Evolutionary conservation across 2,329 filamentous ascomycete genomes (phyloP), one percentile per base, ranked within the genome.

Genomic region (Graphium sp.): DNA sequence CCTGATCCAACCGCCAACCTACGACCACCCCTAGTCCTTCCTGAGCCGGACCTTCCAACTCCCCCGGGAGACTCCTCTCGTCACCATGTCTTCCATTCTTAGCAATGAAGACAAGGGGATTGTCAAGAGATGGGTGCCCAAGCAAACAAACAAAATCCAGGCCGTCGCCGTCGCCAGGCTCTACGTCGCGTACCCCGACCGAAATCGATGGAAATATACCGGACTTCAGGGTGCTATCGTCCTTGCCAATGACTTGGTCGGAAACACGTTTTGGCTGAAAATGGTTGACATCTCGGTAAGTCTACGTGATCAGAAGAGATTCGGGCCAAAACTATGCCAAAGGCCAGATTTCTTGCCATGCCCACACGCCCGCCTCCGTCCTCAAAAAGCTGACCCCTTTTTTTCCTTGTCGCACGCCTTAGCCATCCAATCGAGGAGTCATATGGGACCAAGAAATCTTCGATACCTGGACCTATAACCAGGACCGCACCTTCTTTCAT

Each of bases 401-500:
- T 9, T 6, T 13, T 6, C 8, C 19, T 13, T 16, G 9, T 29
- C 24, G 26, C 18, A 23, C 13, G 13, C 27, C 30, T 43, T 46
- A 87, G 76, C 66, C 82, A 32, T 62, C 76, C 28, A 75, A 73
- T 46, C 71, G 78, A 47, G 85, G 87, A 33, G 84, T 94, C 28
- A 77, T 94, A 44, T 94, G 83, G 83, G 85, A 93, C 45, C 87
- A 95, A 56, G 89, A 98, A 55, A 83, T 98, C 43, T 98, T 92
- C 56, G 87, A 98, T 41, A 74, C 74, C 28, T 95, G 92, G 64
- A 63, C 66, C 37, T 98, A 95, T 61, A 93, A 94, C 55, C 87
- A 94, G 47, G 89, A 98, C 50, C 76, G 89, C 35, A 87, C 82
- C 34, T 98, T 94, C 56, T 98, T 98, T 56, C 85, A 95, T 54